Evolutionary conservation across 2,329 filamentous ascomycete genomes (phyloP), one percentile per base, ranked within the genome.

Genomic region (Teratosphaeria epicoccoides): DNA sequence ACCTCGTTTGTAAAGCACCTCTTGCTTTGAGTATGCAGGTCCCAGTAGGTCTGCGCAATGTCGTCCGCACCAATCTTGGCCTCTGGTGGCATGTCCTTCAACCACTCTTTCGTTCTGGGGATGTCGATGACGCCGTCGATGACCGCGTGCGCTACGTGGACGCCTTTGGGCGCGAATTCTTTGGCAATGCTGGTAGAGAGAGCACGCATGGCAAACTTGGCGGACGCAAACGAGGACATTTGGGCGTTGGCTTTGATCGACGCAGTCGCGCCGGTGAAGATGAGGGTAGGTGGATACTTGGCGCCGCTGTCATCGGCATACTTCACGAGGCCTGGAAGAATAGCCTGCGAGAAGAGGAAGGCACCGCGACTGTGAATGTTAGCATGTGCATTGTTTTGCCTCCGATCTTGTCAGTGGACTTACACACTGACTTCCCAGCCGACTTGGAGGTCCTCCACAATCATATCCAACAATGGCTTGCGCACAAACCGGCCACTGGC

Each of bases 11-110:
- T 89, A 63, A 91, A 94, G 2, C 81, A 81, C 5, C 85, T 87
- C 59, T 80, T 78, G 26, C 84, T 85, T 72, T 95, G 88, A 0
- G 82, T 85, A 64, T 95, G 88, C 62, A 95, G 66, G 64, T 84
- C 75, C 87, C 88, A 95, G 63, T 95, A 95, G 10, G 81, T 79
- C 58, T 94, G 87, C 10, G 88, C 88, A 74, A 95, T 94, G 82
- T 91, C 85, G 57, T 87, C 84, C 7, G 88, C 78, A 55, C 72
- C 82, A 54, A 95, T 80, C 73, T 90, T 91, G 0, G 76, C 80
- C 67, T 84, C 81, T 5, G 76, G 71, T 22, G 74, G 73, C 55
- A 77, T 70, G 37, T 76, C 71, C 64, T 78, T 77, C 51, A 76
- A 64, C 70, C 71, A 83, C 33, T 76, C 76, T 66, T 82, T 84